These are phyloP conservation scores for Blepharisma japonicum DNA, from an alignment of 73 alveolate genomes.

Conservation along the genomic window DNA sequence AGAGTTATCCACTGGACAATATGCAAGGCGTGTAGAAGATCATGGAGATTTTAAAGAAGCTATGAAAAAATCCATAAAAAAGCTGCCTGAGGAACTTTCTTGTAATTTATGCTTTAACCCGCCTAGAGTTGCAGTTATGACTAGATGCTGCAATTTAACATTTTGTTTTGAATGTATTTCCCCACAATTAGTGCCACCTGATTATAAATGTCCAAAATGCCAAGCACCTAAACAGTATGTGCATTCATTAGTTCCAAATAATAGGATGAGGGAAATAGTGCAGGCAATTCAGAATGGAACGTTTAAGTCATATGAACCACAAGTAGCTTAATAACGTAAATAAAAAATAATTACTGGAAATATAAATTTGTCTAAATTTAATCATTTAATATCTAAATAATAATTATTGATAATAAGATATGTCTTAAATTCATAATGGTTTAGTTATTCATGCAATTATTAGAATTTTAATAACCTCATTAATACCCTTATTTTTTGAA, in stretches of 20 bases:
- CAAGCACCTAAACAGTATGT: neutral
- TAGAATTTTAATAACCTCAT: too few species aligned
- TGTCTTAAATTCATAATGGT: too few species aligned
- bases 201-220: slow-evolving; percentile 12
- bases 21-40: neutral
- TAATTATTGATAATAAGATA: too few species aligned
- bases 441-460: too few species aligned
- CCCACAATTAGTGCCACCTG: neutral
- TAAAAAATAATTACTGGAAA: too few species aligned
- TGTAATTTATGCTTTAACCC: neutral
- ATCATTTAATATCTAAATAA: too few species aligned
- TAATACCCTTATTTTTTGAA: too few species aligned
- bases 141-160: slow-evolving; percentile 13
- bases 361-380: too few species aligned
- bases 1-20: slow-evolving; percentile 7
- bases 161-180: slow-evolving; percentile 9
- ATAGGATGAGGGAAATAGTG: slow-evolving; percentile 10
- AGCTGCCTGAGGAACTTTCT: slow-evolving; percentile 17
- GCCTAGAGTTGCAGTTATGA: slow-evolving; percentile 22
- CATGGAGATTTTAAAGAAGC: slow-evolving; percentile 18
- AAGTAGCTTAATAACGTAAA: too few species aligned
- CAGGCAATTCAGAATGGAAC: neutral
- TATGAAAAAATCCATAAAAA: neutral
- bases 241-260: slow-evolving; percentile 11
- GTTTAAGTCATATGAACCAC: neutral